phyloP scores from a whole-genome alignment of 176 grass and related monocot species.

The Secale cereale region DNA sequence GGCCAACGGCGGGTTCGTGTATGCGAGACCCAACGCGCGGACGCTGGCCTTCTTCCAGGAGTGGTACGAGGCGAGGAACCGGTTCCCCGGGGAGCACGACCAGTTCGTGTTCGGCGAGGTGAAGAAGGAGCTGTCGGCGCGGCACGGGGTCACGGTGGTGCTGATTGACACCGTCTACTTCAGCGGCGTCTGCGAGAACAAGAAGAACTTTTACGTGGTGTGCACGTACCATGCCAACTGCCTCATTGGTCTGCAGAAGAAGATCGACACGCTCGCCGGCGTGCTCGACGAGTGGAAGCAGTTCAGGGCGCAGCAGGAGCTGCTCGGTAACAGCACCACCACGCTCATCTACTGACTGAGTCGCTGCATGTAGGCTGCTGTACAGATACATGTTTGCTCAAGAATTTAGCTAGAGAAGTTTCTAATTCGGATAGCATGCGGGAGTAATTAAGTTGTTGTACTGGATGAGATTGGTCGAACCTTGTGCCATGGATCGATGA shows the following conservation, averaged over 20 bases:
- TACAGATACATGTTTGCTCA: no score
- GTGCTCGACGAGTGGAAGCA: constrained; percentile 1
- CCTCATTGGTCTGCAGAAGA: not conserved
- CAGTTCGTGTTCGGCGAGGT: constrained; percentile 26
- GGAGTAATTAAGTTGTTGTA: no score
- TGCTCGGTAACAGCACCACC: no score
- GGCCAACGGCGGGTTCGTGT: constrained; percentile 41
- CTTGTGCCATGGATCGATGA: no score
- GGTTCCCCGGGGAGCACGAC: not conserved
- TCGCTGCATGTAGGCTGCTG: no score
- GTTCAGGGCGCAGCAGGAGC: not conserved
- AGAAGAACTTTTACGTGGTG: constrained; percentile 4
- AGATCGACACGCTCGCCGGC: not conserved
- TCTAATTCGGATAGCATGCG: no score
- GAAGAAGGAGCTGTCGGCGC: constrained; percentile 14
- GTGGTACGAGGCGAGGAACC: constrained; percentile 28
- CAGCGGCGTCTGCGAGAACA: constrained; percentile 14
- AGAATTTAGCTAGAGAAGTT: no score
- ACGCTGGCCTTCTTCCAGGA: constrained; percentile 1
- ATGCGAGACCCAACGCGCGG: not conserved
- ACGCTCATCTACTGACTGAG: not conserved
- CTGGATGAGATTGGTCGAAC: no score
- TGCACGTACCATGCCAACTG: constrained; percentile 31
- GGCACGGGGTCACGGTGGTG: not conserved
- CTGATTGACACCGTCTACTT: constrained; percentile 33